These are phyloP conservation scores for Melastoma malabathricum DNA, from an alignment of 345 rosid species.

Conservation along the genomic window DNA sequence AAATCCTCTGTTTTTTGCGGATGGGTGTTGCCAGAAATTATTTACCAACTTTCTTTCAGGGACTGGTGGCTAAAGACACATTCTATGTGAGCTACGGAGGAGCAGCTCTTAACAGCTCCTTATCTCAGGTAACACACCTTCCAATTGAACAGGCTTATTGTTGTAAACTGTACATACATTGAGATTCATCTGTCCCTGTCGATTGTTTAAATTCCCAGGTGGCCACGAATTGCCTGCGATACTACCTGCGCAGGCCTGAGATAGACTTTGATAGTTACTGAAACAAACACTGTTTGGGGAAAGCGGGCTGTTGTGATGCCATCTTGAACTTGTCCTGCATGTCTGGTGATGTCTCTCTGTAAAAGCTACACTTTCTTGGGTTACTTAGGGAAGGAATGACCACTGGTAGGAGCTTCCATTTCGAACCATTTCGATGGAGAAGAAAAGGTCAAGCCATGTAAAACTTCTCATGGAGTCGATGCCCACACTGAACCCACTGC, in stretches of 20 bases:
- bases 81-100: conserved; percentile 95
- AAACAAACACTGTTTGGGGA: background rate
- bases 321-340: background rate
- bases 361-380: background rate
- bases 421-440: no score
- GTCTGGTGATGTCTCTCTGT: conserved; percentile 1
- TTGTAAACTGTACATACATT: background rate
- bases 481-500: no score
- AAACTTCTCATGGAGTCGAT: no score
- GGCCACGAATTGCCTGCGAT: conserved; percentile 65
- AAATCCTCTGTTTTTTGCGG: background rate
- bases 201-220: conserved; percentile 31
- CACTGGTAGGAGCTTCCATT: no score
- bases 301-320: conserved; percentile 11
- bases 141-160: background rate
- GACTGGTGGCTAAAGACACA: conserved; percentile 84
- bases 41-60: conserved; percentile 22
- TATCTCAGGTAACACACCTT: conserved; percentile 50
- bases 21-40: no score
- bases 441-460: no score
- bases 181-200: background rate
- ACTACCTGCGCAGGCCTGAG: conserved; percentile 88
- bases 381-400: no score
- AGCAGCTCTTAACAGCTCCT: conserved; percentile 51
- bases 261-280: conserved; percentile 78